Evolutionary conservation across 139 green algal species (phyloP).

Genomic region (Closterium sp.): DNA sequence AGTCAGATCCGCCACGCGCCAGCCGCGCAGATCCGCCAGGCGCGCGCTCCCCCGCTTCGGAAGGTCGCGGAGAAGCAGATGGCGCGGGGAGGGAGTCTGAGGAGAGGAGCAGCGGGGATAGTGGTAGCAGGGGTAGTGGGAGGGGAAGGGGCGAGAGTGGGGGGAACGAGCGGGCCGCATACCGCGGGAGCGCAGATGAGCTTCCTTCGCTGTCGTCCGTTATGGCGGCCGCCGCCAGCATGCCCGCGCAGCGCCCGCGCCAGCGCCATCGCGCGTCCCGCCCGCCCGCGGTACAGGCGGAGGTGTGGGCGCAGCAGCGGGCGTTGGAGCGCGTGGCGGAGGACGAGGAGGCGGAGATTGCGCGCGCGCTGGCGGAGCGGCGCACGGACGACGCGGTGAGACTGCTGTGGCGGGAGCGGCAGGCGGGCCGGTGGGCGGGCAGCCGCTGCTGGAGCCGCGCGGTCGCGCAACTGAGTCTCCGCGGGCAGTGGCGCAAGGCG

Average conservation of each 20-base stretch:
- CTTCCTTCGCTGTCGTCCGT: background rate
- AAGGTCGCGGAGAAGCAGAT: background rate
- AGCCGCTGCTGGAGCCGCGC: slow-evolving; percentile 10
- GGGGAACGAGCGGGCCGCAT: background rate
- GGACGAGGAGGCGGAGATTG: slow-evolving; percentile 9
- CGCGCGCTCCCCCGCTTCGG: background rate
- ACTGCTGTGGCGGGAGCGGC: background rate
- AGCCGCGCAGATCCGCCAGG: too few relatives aligned
- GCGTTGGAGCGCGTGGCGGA: background rate
- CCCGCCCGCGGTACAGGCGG: background rate
- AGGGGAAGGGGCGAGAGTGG: background rate
- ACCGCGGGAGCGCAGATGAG: background rate
- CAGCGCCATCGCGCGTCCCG: background rate
- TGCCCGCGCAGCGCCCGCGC: background rate
- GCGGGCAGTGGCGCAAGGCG: background rate
- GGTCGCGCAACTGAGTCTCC: background rate
- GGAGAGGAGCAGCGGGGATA: background rate
- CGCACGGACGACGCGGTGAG: slow-evolving; percentile 5
- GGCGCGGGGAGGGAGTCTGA: too few relatives aligned
- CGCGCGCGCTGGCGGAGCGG: background rate
- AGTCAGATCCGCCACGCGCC: background rate
- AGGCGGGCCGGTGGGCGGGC: background rate
- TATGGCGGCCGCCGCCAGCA: background rate
- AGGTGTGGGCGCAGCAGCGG: background rate
- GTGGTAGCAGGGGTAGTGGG: background rate